phyloP scores from a whole-genome alignment of 257 asterid genomes.

The Plectranthus barbatus region DNA sequence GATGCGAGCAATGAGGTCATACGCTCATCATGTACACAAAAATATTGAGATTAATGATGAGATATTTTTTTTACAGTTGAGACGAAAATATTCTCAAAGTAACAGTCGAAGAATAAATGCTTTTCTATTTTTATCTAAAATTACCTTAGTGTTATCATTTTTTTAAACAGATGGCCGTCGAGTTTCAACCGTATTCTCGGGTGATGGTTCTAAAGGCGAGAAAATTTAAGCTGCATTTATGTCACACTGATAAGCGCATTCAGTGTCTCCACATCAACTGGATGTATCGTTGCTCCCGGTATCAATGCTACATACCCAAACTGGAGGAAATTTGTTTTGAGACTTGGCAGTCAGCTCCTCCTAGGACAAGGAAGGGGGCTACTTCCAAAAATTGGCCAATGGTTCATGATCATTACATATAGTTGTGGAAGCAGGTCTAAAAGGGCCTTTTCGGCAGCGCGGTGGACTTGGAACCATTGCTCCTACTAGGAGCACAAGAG shows the following conservation, averaged over 20 bases:
- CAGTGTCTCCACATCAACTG: neutral
- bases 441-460: too few species aligned
- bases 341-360: neutral
- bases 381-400: neutral
- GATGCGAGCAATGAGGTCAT: neutral
- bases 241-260: neutral
- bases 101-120: neutral
- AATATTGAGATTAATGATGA: too few species aligned
- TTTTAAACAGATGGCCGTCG: neutral
- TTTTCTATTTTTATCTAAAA: neutral
- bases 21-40: neutral
- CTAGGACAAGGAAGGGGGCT: neutral
- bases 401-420: neutral
- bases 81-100: neutral
- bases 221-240: too few species aligned
- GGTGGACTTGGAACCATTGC: too few species aligned
- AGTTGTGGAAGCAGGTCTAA: neutral
- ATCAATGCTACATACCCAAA: neutral
- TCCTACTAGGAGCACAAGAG: too few species aligned
- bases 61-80: neutral
- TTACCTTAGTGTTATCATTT: neutral
- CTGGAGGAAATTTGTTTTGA: neutral
- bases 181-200: neutral
- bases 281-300: neutral
- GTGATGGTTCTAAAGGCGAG: neutral